Evolutionary conservation across 768 basidiomycete species (phyloP), one percentile per base, ranked within the genome.

Genomic region (Lactarius trivialis): DNA sequence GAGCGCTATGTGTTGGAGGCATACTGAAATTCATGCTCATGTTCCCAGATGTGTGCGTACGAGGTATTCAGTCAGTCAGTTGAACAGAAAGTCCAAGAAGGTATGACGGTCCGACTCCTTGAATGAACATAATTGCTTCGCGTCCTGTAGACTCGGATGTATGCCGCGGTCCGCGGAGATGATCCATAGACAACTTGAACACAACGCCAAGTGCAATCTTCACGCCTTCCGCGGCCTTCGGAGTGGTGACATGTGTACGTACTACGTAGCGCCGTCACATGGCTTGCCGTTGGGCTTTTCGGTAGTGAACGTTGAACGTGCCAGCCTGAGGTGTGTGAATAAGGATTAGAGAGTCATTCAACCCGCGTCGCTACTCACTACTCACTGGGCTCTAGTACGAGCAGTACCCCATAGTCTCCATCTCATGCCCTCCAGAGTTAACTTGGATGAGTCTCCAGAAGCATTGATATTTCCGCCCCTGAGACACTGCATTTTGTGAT

Each of bases 1-100:
- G 97, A 98, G 74, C 87, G 96, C 50, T 99, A 98, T 74, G 93
- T 99, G 9, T 82, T 98, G 26, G 97, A 62, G 21, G 15, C 3
- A 14, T 2, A 8, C 28, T 52, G 45, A 33, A 15, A 24, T 48
- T 4, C 14, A 37, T 9, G 11, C 41, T 9, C n/a, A n/a, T n/a
- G n/a, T 17, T 37, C 8, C 9, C 26, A 12, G 8, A 21, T n/a
- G n/a, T n/a, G n/a, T n/a, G n/a, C n/a, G n/a, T n/a, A 55, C 26
- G 32, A 55, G 45, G 7, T 48, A 24, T 32, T 45, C 7, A n/a
- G 7, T 28, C 6, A 21, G n/a, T 32, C 30, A 3, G n/a, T 15
- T 9, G 7, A 15, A 26, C 17, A 52, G 12, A 8, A 24, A 4
- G 19, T 30, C 21, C 24, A 28, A 52, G 36, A 56, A 34, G 7